Evolutionary conservation across 2,329 filamentous ascomycete genomes (phyloP).

Genomic region (Epichloe festucae): DNA sequence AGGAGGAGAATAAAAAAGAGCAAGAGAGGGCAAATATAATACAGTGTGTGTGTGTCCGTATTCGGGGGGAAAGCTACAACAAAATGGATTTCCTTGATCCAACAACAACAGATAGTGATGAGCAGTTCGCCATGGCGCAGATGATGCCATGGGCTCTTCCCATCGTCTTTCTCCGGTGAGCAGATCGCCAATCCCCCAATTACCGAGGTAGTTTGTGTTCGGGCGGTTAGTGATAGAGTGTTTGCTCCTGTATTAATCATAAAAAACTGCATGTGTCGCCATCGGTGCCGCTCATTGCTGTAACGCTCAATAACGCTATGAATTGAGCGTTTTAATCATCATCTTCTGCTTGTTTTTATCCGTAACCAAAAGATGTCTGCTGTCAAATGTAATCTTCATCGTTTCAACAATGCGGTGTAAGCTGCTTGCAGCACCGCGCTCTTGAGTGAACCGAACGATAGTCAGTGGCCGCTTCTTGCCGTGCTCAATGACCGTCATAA

Average conservation of each 20-base stretch:
- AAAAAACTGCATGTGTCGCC: neutral
- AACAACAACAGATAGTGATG: slow-evolving; percentile 2
- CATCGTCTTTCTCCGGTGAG: neutral
- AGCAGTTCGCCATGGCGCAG: neutral
- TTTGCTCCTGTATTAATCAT: neutral
- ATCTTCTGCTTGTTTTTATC: slow-evolving; percentile 55
- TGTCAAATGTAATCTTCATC: slow-evolving; percentile 54
- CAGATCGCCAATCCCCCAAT: neutral
- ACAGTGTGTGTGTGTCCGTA: neutral
- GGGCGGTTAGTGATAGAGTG: neutral
- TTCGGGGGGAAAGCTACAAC: neutral
- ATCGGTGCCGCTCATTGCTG: slow-evolving; percentile 1
- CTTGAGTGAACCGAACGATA: slow-evolving; percentile 77
- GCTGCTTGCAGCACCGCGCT: slow-evolving; percentile 80
- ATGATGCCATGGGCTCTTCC: neutral
- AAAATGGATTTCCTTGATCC: neutral
- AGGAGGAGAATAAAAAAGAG: slow-evolving; percentile 6
- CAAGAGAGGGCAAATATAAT: neutral
- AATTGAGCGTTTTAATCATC: slow-evolving; percentile 57
- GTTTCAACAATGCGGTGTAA: slow-evolving; percentile 75
- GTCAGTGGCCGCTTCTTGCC: slow-evolving; percentile 63
- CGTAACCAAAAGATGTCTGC: slow-evolving; percentile 52
- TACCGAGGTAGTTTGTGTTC: neutral
- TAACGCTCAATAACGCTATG: slow-evolving; percentile 21
- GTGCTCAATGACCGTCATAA: slow-evolving; percentile 82